These are phyloP conservation scores for Pyrenula massariospora DNA, from an alignment of 495 filamentous ascomycete genomes.

Conservation along the genomic window DNA sequence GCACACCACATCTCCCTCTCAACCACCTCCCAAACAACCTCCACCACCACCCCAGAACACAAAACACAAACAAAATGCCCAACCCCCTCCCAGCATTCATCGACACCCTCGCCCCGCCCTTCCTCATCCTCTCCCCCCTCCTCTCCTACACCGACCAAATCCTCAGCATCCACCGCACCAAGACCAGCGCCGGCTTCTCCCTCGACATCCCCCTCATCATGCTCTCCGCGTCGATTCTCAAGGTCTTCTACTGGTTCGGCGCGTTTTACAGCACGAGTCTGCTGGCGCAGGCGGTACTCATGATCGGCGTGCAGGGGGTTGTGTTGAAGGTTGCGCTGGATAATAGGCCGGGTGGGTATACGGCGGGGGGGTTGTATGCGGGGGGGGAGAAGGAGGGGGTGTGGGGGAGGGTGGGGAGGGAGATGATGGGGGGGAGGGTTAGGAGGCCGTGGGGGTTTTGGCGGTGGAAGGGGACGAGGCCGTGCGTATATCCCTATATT, in stretches of 20 bases:
- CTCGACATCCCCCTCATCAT: conserved; percentile 92
- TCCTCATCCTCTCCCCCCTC: conserved; percentile 68
- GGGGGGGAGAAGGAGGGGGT: conserved; percentile 34
- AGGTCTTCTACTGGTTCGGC: conserved; percentile 92
- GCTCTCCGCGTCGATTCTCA: conserved; percentile 85
- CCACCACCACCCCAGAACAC: neutral
- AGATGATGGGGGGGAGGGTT: conserved; percentile 5
- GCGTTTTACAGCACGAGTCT: conserved; percentile 71
- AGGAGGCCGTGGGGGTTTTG: conserved; percentile 81
- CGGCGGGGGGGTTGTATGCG: conserved; percentile 39
- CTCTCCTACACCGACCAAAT: conserved; percentile 90
- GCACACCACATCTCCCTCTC: neutral
- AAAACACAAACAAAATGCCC: no score
- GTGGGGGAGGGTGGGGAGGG: conserved; percentile 10
- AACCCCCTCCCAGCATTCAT: neutral
- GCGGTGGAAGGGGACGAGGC: conserved; percentile 77
- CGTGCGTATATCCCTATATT: conserved; percentile 39
- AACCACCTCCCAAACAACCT: neutral
- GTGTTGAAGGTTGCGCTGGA: conserved; percentile 85
- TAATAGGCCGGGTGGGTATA: conserved; percentile 51
- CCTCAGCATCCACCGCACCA: conserved; percentile 67
- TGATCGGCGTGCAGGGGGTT: conserved; percentile 70
- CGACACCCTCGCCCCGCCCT: neutral
- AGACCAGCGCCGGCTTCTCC: conserved; percentile 81
- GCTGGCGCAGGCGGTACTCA: conserved; percentile 75